Base-by-base conservation (phyloP, 306 rosid genomes). In the Styphnolobium japonicum region DNA sequence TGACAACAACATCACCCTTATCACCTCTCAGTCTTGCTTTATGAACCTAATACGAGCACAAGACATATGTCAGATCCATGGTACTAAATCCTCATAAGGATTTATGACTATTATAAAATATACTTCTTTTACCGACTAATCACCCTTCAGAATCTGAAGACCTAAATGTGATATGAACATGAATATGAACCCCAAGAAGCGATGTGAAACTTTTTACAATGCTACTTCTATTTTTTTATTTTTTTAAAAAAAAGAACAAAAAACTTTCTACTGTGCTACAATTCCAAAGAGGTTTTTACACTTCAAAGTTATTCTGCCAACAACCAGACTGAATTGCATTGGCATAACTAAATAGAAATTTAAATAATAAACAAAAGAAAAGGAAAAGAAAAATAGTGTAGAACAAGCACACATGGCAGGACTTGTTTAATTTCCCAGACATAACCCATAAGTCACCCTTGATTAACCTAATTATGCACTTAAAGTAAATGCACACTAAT, bases 11-110 rank as follows among this genome's bases (percentile, higher is more conserved):
- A 73, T 93, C 98, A 75, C 72, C 72, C 80, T 85, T 90, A 74
- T 85, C 90, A 74, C 94, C 96, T 85, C 83, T 90, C 77, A 93
- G 79, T 87, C 91, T 86, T 73, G 99, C 99, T 84, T 75, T 90
- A 42, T 95, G 99, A 61, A 95, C 99, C 98, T 95, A 75, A 56
- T 36, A 75, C 64, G 52, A 82, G 29, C 88, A 87, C 1, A 66
- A 80, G 67, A 70, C 48, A 82, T 25, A 15, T 43, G 76, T 87
- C 82, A 85, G 67, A 71, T 65, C 60, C 22, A 66, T 60, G 71
- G 56, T 69, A 34, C 62, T 31, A 69, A 55, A 77, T 65, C 56
- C 71, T 31, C 34, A 78, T 4, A 73, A 73, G 67, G 68, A 76
- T 39, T 53, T 62, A 80, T 18, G 48, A 45, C 58, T 31, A 14